Conservation (phyloP, 2,329 filamentous ascomycete genomes). For the Stachybotrys elegans region DNA sequence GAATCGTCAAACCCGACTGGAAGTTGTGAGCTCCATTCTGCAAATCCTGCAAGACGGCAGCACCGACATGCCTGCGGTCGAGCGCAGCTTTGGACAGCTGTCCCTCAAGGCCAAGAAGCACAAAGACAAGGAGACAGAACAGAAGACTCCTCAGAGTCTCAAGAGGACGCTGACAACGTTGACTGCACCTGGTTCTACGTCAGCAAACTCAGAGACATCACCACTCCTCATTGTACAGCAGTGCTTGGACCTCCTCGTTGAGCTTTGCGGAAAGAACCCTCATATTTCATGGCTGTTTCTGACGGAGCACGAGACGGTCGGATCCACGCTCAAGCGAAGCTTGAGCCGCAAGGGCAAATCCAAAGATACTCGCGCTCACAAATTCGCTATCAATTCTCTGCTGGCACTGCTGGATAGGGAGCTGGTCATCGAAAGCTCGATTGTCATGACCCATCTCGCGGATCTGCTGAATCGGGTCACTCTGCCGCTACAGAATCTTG, state of each 20-base stretch:
- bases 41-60: conserved; percentile 95
- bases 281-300: conserved; percentile 90
- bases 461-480: conserved; percentile 85
- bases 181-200: conserved; percentile 34
- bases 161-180: conserved; percentile 69
- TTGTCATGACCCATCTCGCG: conserved; percentile 91
- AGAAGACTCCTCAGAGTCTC: conserved; percentile 73
- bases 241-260: conserved; percentile 79
- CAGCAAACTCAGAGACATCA: conserved; percentile 79
- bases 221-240: conserved; percentile 95
- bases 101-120: conserved; percentile 86
- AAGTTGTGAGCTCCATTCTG: conserved; percentile 87
- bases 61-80: conserved; percentile 85
- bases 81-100: conserved; percentile 90
- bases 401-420: conserved; percentile 86
- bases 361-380: conserved; percentile 78
- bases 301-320: conserved; percentile 79
- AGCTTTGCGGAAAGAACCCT: conserved; percentile 76
- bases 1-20: conserved; percentile 91
- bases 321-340: conserved; percentile 70
- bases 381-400: conserved; percentile 88
- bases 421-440: conserved; percentile 93
- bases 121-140: conserved; percentile 52
- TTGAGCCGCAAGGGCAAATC: conserved; percentile 79
- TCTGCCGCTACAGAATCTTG: conserved; percentile 72